Evolutionary conservation across 371 early-diverging fungal genomes (phyloP), one percentile per base, ranked within the genome.

Genomic region (Blastocladiella emersonii): DNA sequence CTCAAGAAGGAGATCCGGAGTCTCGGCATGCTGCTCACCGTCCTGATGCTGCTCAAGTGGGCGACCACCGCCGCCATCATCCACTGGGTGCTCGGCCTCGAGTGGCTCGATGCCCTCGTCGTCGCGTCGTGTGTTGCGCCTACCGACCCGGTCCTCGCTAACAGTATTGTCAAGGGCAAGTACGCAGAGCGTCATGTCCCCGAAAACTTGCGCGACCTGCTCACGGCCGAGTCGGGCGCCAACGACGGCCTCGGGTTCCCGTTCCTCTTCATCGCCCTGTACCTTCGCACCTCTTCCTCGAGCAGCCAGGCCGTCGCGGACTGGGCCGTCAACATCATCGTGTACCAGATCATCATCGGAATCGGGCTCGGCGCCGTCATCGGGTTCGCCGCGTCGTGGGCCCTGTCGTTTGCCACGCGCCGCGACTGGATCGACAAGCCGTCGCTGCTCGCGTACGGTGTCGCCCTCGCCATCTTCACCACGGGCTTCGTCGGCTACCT

Each of bases 111-210:
- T 63, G 73, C 85, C 1, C 73, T 93, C 51, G 76, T 92, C 10
- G 78, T 96, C 64, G 91, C 89, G 21, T 89, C 95, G 0, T 92
- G 92, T 64, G 73, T 93, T 8, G 88, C 95, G 10, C 96, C 97
- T 1, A 98, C 98, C 0, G 98, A 98, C 78, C 97, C 98, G 2
- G 93, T 98, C 10, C 71, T 98, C 60, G 89, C 95, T 62, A 92
- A 90, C 75, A 86, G 90, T 2, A 88, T 97, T 27, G 85, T 97
- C 13, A 91, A 91, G 68, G 97, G 98, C 21, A 78, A 84, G 57
- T 96, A 94, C 80, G 95, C 98, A 1, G 92, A 92, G 66, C 81
- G 82, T 62, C 80, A 92, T 61, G 88, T 98, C 15, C 91, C 95
- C 0, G 64, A 71, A 15, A 70, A 86, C 51, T 76, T 97, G 19